phyloP scores from a whole-genome alignment of 495 filamentous ascomycete species.

The Tuber aestivum region DNA sequence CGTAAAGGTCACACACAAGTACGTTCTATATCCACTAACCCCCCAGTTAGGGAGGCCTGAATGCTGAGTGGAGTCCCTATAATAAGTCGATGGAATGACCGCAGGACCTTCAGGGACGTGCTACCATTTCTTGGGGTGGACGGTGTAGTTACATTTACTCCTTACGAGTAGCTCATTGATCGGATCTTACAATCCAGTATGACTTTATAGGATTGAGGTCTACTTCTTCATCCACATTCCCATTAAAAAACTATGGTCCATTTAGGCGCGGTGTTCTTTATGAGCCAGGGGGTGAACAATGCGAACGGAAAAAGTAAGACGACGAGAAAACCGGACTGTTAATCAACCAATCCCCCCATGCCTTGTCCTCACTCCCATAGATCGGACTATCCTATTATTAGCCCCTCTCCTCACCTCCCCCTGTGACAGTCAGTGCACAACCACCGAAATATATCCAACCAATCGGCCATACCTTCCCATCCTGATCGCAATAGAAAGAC shows the following conservation, averaged over 20 bases:
- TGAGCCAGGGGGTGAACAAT: background rate
- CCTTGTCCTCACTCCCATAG: background rate
- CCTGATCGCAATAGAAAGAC: background rate
- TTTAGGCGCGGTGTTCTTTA: no score
- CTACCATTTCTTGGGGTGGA: constrained; percentile 12
- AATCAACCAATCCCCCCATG: background rate
- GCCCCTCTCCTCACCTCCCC: no score
- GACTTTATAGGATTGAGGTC: background rate
- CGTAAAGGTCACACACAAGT: constrained; percentile 6
- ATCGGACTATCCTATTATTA: background rate
- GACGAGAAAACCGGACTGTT: background rate
- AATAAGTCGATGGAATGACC: constrained; percentile 14
- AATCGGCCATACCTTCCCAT: background rate
- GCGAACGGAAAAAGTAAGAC: background rate
- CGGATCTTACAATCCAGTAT: background rate
- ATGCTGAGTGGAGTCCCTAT: background rate
- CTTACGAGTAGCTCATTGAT: background rate
- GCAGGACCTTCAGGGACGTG: constrained; percentile 9
- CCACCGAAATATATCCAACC: background rate
- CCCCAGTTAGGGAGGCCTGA: background rate
- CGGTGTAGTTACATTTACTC: constrained; percentile 6
- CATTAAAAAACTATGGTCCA: no score
- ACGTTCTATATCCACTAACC: background rate
- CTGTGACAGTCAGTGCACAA: background rate
- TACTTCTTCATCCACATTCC: background rate